Base-by-base conservation (phyloP, 768 basidiomycete species). In the Porpolomopsis calyptriformis region DNA sequence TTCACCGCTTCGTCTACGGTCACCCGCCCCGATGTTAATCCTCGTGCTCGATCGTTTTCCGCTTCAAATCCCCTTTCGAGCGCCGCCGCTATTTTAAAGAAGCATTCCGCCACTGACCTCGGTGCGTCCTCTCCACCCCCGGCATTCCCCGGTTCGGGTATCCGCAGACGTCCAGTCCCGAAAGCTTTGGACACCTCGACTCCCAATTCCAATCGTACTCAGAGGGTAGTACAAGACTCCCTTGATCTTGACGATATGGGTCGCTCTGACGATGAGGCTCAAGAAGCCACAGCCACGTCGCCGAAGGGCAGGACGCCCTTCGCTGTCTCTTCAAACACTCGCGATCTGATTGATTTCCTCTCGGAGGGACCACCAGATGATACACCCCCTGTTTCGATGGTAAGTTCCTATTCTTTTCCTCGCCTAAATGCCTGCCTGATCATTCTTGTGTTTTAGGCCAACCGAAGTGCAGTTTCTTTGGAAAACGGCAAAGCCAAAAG, bases 211-310 rank as follows among this genome's bases (percentile, higher is more conserved):
- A 59, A 63, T 48, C 71, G 75, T 16, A 78, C 70, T 4, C 73
- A 77, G 26, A 73, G 66, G 52, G 56, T 74, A 33, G 74, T 70
- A 48, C 70, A 65, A 27, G 86, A 85, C 57, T 83, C 82, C 2
- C 52, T 86, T 49, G 80, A 87, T 59, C 55, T 87, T 50, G 85
- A 89, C 55, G 83, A 85, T 48, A 59, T 86, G 19, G 76, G 69
- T 33, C 77, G 71, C 19, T 82, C 77, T 5, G 85, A 82, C 50
- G 77, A 77, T 19, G 83, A 85, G 18, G 67, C 68, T 31, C 60
- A 55, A 20, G 45, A 23, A 9, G 22, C 42, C 12, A 20, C 45
- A 5, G 55, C 45, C 55, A 53, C 26, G 53, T 35, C 52, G 43
- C 57, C 47, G 16, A 42, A 36, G 48, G 49, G 48, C 48, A 52